Percentiles rank a stretch among this genome's conserved stretches.
These are phyloP conservation scores for Entoloma clypeatum DNA, from an alignment of 1,284 basidiomycete genomes.

Conservation along the genomic window DNA sequence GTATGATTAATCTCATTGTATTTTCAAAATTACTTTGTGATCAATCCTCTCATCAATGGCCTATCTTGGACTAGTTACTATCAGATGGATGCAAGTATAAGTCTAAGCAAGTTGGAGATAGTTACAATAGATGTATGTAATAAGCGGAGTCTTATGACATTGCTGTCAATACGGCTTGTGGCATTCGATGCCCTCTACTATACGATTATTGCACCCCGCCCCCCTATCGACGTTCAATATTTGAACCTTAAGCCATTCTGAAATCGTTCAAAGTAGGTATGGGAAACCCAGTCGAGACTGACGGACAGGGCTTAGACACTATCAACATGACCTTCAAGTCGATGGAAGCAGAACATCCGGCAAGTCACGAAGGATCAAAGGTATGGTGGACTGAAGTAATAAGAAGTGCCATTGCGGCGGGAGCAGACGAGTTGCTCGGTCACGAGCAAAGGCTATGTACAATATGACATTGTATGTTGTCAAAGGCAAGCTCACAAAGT, in stretches of 20 bases:
- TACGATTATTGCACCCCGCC: slow-evolving; percentile 63
- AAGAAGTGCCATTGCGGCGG: slow-evolving; percentile 67
- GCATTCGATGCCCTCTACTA: slow-evolving; percentile 70
- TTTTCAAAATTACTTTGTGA: not conserved
- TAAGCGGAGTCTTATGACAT: slow-evolving; percentile 11
- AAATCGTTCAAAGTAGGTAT: slow-evolving; percentile 65
- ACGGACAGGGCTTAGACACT: slow-evolving; percentile 8
- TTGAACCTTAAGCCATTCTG: slow-evolving; percentile 55
- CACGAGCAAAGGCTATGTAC: slow-evolving; percentile 43
- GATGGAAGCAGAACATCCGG: slow-evolving; percentile 56
- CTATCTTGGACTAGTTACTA: not conserved
- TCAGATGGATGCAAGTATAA: not conserved
- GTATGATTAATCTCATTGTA: slow-evolving; percentile 12
- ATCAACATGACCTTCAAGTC: slow-evolving; percentile 56
- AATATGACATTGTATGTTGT: no score
- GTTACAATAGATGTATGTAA: not conserved
- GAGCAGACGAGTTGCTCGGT: slow-evolving; percentile 60
- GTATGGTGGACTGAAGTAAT: slow-evolving; percentile 76
- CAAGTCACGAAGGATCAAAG: slow-evolving; percentile 43
- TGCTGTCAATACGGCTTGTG: slow-evolving; percentile 47
- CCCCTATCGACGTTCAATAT: slow-evolving; percentile 64
- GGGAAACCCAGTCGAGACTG: slow-evolving; percentile 4
- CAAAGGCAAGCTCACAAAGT: not conserved
- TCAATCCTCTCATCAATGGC: not conserved
- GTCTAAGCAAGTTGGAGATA: not conserved